These are phyloP conservation scores for Oryza officinalis DNA, from an alignment of 176 grass and related monocot species.

Conservation along the genomic window DNA sequence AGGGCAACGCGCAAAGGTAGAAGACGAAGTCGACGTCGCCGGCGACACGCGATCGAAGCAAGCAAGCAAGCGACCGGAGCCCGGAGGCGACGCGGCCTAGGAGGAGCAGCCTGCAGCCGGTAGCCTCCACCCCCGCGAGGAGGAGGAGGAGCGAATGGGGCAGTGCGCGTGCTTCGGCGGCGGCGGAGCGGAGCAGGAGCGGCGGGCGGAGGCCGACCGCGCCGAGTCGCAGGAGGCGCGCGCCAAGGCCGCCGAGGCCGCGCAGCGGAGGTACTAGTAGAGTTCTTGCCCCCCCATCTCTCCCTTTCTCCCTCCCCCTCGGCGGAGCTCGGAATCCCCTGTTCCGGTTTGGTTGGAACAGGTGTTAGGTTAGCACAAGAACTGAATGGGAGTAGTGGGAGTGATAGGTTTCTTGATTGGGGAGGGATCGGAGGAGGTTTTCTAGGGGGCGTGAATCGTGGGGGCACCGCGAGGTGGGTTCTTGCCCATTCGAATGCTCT, in stretches of 20 bases:
- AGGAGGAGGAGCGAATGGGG: conserved; percentile 56
- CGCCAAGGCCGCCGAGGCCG: conserved; percentile 79
- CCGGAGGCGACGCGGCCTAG: no score
- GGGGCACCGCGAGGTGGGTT: not conserved
- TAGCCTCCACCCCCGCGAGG: not conserved
- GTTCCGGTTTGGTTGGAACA: not conserved
- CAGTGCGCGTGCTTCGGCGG: conserved; percentile 85
- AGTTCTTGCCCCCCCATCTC: not conserved
- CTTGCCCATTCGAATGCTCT: not conserved
- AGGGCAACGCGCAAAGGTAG: no score
- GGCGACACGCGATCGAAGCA: no score
- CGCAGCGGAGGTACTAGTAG: conserved; percentile 62
- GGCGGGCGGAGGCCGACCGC: conserved; percentile 49
- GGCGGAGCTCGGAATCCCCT: not conserved
- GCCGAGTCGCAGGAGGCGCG: conserved; percentile 78
- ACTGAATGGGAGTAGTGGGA: not conserved
- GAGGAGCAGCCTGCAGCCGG: not conserved
- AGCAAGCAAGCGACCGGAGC: no score
- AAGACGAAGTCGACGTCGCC: no score
- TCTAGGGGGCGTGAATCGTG: not conserved
- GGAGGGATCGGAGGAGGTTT: not conserved
- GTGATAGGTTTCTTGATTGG: not conserved
- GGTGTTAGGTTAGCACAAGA: not conserved
- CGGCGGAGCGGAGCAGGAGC: conserved; percentile 46
- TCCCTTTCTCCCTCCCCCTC: not conserved